Percentiles rank a stretch among this genome's conserved stretches.
Conservation (phyloP, 2,329 filamentous ascomycete species). For the Alternaria gaisen region DNA sequence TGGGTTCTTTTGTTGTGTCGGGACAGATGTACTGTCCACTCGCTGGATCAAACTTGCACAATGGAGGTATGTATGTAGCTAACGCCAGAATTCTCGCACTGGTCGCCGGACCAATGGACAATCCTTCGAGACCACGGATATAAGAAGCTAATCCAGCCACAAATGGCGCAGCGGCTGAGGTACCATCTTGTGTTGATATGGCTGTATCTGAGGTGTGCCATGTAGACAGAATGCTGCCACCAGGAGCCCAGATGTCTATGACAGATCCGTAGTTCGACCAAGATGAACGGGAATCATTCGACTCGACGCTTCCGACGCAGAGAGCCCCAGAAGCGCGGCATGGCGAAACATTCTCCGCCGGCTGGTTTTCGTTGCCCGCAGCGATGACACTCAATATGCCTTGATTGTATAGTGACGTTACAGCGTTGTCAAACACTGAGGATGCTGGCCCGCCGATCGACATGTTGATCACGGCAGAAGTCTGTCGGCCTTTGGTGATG, state of each 20-base stretch:
- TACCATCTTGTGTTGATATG: conserved; percentile 62
- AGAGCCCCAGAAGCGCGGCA: conserved; percentile 44
- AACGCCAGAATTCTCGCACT: conserved; percentile 32
- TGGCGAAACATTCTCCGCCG: conserved; percentile 41
- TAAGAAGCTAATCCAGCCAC: conserved; percentile 74
- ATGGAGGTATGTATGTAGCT: conserved; percentile 22
- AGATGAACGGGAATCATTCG: conserved; percentile 28
- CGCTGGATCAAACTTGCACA: background rate
- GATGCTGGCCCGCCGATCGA: conserved; percentile 46
- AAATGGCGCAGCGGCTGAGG: conserved; percentile 73
- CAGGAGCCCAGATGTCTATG: conserved; percentile 52
- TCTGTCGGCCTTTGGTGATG: conserved; percentile 33
- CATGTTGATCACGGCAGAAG: conserved; percentile 49
- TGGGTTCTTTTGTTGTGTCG: conserved; percentile 28
- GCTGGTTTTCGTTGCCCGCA: conserved; percentile 47
- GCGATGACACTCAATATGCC: conserved; percentile 49
- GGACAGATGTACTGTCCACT: background rate
- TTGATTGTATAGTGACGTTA: conserved; percentile 35
- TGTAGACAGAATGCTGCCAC: conserved; percentile 54
- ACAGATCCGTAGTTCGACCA: conserved; percentile 49
- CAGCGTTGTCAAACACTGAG: conserved; percentile 43
- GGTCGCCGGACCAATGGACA: conserved; percentile 25
- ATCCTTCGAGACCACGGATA: conserved; percentile 64
- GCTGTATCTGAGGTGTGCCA: conserved; percentile 56
- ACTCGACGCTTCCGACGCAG: conserved; percentile 48